Conservation (phyloP, 352 stramenopile species). For the Phytophthora pinifolia region DNA sequence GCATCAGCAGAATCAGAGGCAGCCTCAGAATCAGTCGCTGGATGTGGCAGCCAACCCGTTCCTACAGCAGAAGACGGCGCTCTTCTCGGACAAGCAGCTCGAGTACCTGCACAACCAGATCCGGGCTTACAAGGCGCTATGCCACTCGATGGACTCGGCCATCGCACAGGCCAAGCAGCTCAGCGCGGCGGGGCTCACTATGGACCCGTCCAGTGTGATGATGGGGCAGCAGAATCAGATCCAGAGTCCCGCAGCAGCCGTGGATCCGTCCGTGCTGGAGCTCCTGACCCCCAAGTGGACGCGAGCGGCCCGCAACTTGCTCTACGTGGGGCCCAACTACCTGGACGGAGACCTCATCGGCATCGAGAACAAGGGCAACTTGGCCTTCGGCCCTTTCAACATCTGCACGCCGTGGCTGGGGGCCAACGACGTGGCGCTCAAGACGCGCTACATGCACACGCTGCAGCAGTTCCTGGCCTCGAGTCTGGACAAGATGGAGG, state of each 20-base stretch:
- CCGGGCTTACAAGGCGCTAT: constrained; percentile 79
- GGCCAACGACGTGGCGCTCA: constrained; percentile 71
- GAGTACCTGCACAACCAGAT: constrained; percentile 88
- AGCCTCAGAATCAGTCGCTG: constrained; percentile 23
- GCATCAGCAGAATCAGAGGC: constrained; percentile 29
- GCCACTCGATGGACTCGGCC: constrained; percentile 80
- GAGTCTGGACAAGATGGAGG: constrained; percentile 65
- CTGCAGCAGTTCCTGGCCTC: constrained; percentile 71
- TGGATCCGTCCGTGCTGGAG: constrained; percentile 24
- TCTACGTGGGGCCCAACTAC: constrained; percentile 62
- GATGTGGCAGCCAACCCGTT: constrained; percentile 63
- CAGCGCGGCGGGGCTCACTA: constrained; percentile 1
- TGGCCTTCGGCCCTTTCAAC: constrained; percentile 63
- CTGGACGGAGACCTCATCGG: constrained; percentile 70
- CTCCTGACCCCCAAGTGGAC: constrained; percentile 67
- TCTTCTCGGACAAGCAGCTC: constrained; percentile 88
- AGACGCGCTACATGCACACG: constrained; percentile 70
- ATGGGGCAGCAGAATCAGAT: constrained; percentile 1
- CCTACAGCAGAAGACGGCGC: constrained; percentile 55
- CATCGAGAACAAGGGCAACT: constrained; percentile 50
- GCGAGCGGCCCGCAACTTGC: constrained; percentile 44
- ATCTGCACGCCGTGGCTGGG: constrained; percentile 61
- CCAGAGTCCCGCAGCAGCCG: not conserved
- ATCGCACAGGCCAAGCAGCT: constrained; percentile 36
- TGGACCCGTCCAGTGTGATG: constrained; percentile 4